Evolutionary conservation across 2,329 filamentous ascomycete species (phyloP).

Genomic region (Exophiala sp.): DNA sequence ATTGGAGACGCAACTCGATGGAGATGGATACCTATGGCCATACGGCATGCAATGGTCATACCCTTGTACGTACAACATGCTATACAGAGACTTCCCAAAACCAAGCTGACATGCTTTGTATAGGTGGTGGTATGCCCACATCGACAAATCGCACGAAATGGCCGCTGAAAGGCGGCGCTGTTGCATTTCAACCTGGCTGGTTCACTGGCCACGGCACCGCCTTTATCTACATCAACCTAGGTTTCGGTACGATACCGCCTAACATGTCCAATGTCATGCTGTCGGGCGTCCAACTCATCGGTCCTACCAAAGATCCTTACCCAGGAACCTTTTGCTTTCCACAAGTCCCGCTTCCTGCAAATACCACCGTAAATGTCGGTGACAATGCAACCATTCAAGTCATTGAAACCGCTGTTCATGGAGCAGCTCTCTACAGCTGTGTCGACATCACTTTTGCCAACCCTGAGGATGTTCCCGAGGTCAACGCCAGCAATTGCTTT

Average conservation of each 20-base stretch:
- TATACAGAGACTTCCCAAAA: constrained; percentile 2
- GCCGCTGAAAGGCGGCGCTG: constrained; percentile 81
- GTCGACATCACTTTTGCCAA: constrained; percentile 91
- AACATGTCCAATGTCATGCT: constrained; percentile 89
- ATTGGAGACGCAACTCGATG: constrained; percentile 44
- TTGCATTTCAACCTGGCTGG: constrained; percentile 92
- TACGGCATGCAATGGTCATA: constrained; percentile 96
- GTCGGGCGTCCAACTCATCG: constrained; percentile 74
- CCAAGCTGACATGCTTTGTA: constrained; percentile 9
- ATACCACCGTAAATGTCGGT: constrained; percentile 68
- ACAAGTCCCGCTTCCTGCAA: constrained; percentile 77
- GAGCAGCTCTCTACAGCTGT: constrained; percentile 79
- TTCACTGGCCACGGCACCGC: constrained; percentile 83
- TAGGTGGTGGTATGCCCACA: constrained; percentile 78
- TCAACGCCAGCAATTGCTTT: constrained; percentile 82
- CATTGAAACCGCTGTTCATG: constrained; percentile 78
- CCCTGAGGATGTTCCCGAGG: constrained; percentile 68
- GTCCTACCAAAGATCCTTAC: constrained; percentile 79
- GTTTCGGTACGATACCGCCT: constrained; percentile 71
- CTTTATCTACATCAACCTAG: constrained; percentile 86
- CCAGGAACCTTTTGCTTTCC: constrained; percentile 85
- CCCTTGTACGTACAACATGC: constrained; percentile 65
- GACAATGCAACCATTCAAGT: constrained; percentile 88
- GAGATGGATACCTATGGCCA: constrained; percentile 58
- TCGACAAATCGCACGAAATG: constrained; percentile 86